Percentiles rank a stretch among this genome's conserved stretches.
Evolutionary conservation across 768 basidiomycete genomes (phyloP).

Genomic region (Xerocomellus amylosporus): DNA sequence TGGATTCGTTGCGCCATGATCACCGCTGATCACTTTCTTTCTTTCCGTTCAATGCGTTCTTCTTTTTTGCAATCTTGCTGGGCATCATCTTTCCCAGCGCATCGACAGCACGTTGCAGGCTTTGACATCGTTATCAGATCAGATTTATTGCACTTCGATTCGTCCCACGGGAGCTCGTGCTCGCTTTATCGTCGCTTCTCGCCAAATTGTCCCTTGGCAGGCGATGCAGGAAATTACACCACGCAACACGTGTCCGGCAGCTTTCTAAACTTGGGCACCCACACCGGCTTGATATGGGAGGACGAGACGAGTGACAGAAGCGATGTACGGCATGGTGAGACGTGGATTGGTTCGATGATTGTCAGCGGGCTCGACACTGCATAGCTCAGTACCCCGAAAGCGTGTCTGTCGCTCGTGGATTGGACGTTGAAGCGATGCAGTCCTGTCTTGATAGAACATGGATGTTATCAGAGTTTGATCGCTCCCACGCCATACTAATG

Average conservation of each 20-base stretch:
- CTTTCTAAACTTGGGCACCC: constrained; percentile 44
- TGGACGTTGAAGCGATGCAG: constrained; percentile 41
- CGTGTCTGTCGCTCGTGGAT: constrained; percentile 62
- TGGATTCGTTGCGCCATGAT: neutral
- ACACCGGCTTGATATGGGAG: constrained; percentile 46
- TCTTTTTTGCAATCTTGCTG: constrained; percentile 4
- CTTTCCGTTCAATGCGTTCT: neutral
- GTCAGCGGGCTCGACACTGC: constrained; percentile 48
- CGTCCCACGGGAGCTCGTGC: constrained; percentile 55
- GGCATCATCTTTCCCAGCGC: constrained; percentile 8
- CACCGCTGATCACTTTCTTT: neutral
- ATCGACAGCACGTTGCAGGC: constrained; percentile 22
- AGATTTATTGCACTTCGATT: constrained; percentile 68
- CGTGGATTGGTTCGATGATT: constrained; percentile 47
- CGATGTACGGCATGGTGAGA: constrained; percentile 21
- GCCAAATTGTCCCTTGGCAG: constrained; percentile 27
- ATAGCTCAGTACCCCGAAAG: constrained; percentile 50
- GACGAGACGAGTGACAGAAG: constrained; percentile 34
- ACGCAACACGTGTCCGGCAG: constrained; percentile 46
- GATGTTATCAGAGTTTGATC: neutral
- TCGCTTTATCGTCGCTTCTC: constrained; percentile 50
- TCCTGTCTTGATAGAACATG: neutral
- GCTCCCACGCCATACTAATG: neutral
- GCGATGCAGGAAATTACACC: constrained; percentile 65
- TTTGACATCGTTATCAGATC: constrained; percentile 67